A percentile compares a stretch with the other conserved stretches of the same genome.
Conservation (phyloP, 192 early-diverging fungal species). For the Backusella parvicylindrica region DNA sequence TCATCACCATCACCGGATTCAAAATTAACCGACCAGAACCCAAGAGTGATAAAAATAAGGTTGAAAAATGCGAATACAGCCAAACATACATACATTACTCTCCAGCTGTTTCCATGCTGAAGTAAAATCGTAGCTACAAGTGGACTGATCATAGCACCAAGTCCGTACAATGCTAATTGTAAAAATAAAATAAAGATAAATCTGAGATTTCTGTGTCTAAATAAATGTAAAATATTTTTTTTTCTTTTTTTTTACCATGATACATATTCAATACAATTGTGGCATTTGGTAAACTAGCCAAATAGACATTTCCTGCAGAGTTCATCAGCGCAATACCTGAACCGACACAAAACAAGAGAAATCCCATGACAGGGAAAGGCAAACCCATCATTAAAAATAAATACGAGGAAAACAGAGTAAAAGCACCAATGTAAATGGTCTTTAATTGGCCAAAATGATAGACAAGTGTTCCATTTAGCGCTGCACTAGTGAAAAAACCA, state of each 20-base stretch:
- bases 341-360: slow-evolving; percentile 23
- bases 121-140: slow-evolving; percentile 21
- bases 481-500: slow-evolving; percentile 23
- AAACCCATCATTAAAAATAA: slow-evolving; percentile 18
- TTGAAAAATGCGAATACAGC: slow-evolving; percentile 15
- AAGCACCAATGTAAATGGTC: slow-evolving; percentile 14
- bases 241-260: slow-evolving; percentile 22
- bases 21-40: background rate
- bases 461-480: slow-evolving; percentile 24
- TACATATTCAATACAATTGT: slow-evolving; percentile 25
- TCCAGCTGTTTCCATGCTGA: slow-evolving; percentile 13
- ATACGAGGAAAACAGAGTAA: background rate
- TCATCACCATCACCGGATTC: background rate
- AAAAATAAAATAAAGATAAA: background rate
- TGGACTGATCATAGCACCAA: slow-evolving; percentile 32
- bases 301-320: slow-evolving; percentile 23
- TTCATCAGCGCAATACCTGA: slow-evolving; percentile 21
- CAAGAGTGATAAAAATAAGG: slow-evolving; percentile 13
- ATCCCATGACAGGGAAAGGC: slow-evolving; percentile 8
- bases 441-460: slow-evolving; percentile 10
- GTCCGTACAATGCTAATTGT: slow-evolving; percentile 29
- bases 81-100: slow-evolving; percentile 17
- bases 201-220: background rate
- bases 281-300: slow-evolving; percentile 18
- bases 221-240: background rate